These are phyloP conservation scores for Panicum miliaceum DNA, from an alignment of 176 grass and related monocot genomes.

Conservation along the genomic window DNA sequence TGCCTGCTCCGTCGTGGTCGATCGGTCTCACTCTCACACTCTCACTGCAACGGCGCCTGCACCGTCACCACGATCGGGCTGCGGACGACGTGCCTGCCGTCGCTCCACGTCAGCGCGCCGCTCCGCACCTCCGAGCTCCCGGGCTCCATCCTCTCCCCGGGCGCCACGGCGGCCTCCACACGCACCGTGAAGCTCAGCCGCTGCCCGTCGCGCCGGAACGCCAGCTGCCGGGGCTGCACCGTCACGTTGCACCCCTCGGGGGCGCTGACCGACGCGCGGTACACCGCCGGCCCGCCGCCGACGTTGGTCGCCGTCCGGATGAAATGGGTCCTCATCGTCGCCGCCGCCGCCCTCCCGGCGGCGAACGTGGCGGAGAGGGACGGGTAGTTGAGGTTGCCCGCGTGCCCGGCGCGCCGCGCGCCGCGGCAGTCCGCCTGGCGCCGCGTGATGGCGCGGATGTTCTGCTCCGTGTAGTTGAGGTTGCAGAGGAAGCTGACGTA, in stretches of 20 bases:
- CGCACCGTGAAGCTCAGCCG: conserved; percentile 80
- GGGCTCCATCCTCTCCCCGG: conserved; percentile 66
- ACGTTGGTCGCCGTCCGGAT: conserved; percentile 83
- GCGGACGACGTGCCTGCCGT: conserved; percentile 62
- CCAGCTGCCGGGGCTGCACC: conserved; percentile 61
- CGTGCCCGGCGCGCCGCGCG: conserved; percentile 65
- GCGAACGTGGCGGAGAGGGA: conserved; percentile 68
- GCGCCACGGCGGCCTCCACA: conserved; percentile 49
- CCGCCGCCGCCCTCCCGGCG: not conserved
- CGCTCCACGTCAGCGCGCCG: conserved; percentile 71
- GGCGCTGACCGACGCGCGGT: conserved; percentile 47
- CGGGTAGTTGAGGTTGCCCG: conserved; percentile 89
- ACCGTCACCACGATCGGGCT: conserved; percentile 78
- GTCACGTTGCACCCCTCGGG: conserved; percentile 78
- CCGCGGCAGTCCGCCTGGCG: conserved; percentile 61
- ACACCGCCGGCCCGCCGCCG: conserved; percentile 51
- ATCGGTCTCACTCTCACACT: not conserved
- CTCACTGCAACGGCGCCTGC: conserved; percentile 78
- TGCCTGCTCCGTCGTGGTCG: not conserved
- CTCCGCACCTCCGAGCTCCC: conserved; percentile 82
- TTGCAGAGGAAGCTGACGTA: conserved; percentile 87
- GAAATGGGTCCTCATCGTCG: conserved; percentile 66
- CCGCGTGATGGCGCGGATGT: conserved; percentile 83
- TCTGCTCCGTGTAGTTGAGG: conserved; percentile 85
- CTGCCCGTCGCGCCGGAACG: conserved; percentile 82